phyloP scores from a whole-genome alignment of 1,284 basidiomycete genomes.

The Omphalotus olearius region DNA sequence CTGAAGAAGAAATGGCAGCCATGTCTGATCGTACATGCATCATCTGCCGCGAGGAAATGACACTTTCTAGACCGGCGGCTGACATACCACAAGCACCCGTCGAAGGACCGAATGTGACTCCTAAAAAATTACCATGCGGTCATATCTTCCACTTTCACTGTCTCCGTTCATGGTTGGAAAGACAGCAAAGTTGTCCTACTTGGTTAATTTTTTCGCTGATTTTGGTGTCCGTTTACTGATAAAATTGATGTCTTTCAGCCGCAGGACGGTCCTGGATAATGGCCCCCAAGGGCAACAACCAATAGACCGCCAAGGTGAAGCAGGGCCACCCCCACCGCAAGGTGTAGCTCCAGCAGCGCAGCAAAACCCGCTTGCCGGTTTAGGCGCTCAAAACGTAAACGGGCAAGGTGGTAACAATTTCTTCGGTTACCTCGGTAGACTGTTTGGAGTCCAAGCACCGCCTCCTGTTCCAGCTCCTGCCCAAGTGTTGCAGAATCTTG shows the following conservation, averaged over 20 bases:
- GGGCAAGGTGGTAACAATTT: conserved; percentile 32
- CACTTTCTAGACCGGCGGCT: conserved; percentile 34
- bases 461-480: conserved; percentile 18
- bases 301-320: conserved; percentile 18
- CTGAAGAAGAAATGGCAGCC: conserved; percentile 73
- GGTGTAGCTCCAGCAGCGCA: conserved; percentile 29
- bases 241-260: conserved; percentile 34
- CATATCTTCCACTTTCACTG: conserved; percentile 99
- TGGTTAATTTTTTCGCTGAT: conserved; percentile 58
- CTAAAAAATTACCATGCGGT: conserved; percentile 94
- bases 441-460: conserved; percentile 36
- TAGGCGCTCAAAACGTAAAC: conserved; percentile 21
- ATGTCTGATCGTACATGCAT: conserved; percentile 94
- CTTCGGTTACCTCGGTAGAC: conserved; percentile 43
- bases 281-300: conserved; percentile 19
- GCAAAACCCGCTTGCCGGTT: conserved; percentile 24
- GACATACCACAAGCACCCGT: conserved; percentile 28
- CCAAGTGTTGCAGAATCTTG: conserved; percentile 18
- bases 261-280: conserved; percentile 62
- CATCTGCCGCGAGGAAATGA: conserved; percentile 98
- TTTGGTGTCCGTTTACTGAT: conserved; percentile 10
- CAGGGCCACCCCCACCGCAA: neutral
- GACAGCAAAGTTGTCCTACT: conserved; percentile 94
- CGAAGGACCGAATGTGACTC: conserved; percentile 89
- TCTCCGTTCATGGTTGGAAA: conserved; percentile 94